A percentile compares a stretch with the other conserved stretches of the same genome.
Evolutionary conservation across 257 asterid species (phyloP).

Genomic region (Fraxinus quadrangulata): DNA sequence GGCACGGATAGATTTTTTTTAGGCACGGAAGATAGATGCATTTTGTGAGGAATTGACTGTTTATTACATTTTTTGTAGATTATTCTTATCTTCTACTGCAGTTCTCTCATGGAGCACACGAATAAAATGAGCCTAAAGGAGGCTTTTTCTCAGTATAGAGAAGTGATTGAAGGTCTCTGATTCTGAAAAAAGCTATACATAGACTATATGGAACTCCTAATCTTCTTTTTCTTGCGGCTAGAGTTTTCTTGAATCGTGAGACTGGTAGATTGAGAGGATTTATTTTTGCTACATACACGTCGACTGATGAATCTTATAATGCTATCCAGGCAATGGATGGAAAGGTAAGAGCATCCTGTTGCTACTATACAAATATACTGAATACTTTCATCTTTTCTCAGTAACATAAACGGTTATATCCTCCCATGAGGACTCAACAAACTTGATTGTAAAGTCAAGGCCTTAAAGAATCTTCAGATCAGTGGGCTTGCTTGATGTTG

Average conservation of each 20-base stretch:
- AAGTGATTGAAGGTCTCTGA: conserved; percentile 62
- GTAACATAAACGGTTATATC: no score
- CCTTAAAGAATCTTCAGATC: no score
- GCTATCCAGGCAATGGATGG: conserved; percentile 81
- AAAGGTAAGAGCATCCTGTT: conserved; percentile 47
- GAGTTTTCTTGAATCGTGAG: conserved; percentile 69
- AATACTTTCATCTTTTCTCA: background rate
- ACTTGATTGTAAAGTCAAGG: no score
- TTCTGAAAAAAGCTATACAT: background rate
- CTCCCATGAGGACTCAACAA: no score
- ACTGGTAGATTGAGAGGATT: conserved; percentile 88
- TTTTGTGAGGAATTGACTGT: no score
- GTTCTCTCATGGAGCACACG: conserved; percentile 73
- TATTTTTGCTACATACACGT: conserved; percentile 69
- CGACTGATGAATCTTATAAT: conserved; percentile 66
- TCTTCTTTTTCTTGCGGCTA: conserved; percentile 48
- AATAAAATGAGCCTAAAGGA: conserved; percentile 65
- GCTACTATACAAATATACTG: background rate
- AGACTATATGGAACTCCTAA: background rate
- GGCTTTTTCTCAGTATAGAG: conserved; percentile 73
- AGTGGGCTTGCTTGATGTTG: no score
- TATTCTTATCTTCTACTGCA: no score
- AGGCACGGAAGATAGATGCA: no score
- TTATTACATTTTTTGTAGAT: no score
- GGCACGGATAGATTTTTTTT: no score